Evolutionary conservation across 805 yeast species (phyloP).

Genomic region (Pichia californica): DNA sequence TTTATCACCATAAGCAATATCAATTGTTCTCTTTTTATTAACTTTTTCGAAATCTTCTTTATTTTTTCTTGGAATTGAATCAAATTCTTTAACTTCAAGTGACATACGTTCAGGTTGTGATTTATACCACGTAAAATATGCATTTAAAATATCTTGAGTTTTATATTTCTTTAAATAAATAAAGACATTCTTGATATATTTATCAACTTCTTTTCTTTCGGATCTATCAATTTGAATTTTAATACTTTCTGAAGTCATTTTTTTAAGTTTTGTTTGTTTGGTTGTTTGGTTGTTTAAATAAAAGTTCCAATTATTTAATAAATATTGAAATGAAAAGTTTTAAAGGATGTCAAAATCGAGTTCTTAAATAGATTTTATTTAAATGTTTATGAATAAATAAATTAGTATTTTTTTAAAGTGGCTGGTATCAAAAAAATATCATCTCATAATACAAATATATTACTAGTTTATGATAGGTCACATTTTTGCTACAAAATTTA

Average conservation of each 20-base stretch:
- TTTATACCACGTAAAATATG: slow-evolving; percentile 18
- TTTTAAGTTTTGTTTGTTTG: background rate
- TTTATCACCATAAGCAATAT: slow-evolving; percentile 9
- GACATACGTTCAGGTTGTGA: slow-evolving; percentile 2
- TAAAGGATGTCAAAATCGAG: too few species aligned
- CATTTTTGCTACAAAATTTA: too few species aligned
- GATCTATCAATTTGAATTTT: slow-evolving; percentile 11
- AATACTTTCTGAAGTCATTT: background rate
- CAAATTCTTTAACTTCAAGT: slow-evolving; percentile 1
- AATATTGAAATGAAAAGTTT: too few species aligned
- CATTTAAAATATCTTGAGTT: slow-evolving; percentile 15
- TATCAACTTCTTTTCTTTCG: slow-evolving; percentile 10
- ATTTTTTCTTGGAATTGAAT: slow-evolving; percentile 3
- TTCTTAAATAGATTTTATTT: too few species aligned
- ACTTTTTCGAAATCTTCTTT: background rate
- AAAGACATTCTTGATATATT: slow-evolving; percentile 16
- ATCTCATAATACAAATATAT: too few species aligned
- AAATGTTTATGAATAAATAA: too few species aligned
- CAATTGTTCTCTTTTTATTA: background rate
- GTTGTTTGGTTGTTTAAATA: too few species aligned
- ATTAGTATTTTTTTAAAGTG: too few species aligned
- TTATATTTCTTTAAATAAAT: slow-evolving; percentile 21
- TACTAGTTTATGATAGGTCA: too few species aligned
- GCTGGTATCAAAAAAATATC: too few species aligned
- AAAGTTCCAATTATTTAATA: too few species aligned